phyloP scores from a whole-genome alignment of 2,329 filamentous ascomycete species.

The Cercospora sp. region DNA sequence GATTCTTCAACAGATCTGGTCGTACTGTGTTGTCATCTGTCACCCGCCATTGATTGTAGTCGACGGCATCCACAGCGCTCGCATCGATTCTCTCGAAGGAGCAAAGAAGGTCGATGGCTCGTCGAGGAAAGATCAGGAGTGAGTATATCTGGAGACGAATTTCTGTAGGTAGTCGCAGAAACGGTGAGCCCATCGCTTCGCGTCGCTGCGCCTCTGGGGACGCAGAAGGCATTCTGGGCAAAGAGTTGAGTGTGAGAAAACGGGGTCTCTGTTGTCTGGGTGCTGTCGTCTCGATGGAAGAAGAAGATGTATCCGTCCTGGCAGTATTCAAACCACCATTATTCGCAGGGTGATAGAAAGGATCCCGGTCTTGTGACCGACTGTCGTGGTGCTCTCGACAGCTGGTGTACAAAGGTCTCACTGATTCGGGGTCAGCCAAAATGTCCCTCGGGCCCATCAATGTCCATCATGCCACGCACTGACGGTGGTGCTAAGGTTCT shows the following conservation, averaged over 20 bases:
- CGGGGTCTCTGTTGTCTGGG: slow-evolving; percentile 10
- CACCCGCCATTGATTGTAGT: slow-evolving; percentile 39
- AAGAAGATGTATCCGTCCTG: not conserved
- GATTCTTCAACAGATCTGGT: slow-evolving; percentile 23
- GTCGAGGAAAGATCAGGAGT: slow-evolving; percentile 44
- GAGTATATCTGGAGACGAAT: slow-evolving; percentile 51
- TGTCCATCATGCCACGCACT: not conserved
- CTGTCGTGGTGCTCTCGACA: slow-evolving; percentile 28
- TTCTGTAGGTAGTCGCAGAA: slow-evolving; percentile 49
- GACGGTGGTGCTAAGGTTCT: slow-evolving; percentile 17
- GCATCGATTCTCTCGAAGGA: slow-evolving; percentile 36
- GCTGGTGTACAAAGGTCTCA: slow-evolving; percentile 29
- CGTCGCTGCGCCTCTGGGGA: slow-evolving; percentile 9
- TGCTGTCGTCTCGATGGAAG: not conserved
- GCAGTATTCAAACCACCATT: slow-evolving; percentile 11
- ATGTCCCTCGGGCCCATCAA: slow-evolving; percentile 1
- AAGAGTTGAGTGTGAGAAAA: slow-evolving; percentile 21
- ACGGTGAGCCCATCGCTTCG: slow-evolving; percentile 27
- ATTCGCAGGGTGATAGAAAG: slow-evolving; percentile 12
- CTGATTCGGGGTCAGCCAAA: slow-evolving; percentile 3
- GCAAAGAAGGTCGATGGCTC: slow-evolving; percentile 34
- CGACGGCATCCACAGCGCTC: slow-evolving; percentile 45
- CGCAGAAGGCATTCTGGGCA: slow-evolving; percentile 19
- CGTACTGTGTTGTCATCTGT: slow-evolving; percentile 17
- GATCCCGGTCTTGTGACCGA: slow-evolving; percentile 8